phyloP scores from a whole-genome alignment of 768 basidiomycete genomes.

The Panus rudis region DNA sequence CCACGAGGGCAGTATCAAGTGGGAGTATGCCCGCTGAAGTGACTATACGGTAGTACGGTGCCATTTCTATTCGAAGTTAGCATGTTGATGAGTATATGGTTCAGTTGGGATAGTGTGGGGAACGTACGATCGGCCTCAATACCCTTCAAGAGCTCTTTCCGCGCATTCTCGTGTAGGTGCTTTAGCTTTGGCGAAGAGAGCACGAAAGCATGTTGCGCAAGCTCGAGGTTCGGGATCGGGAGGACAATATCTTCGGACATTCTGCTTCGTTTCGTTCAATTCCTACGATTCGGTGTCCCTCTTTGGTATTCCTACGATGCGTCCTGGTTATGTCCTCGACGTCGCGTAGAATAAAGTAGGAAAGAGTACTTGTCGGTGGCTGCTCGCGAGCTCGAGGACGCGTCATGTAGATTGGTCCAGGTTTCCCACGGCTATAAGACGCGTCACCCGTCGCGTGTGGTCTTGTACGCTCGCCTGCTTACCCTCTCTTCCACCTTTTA shows the following conservation, averaged over 20 bases:
- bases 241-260: constrained; percentile 85
- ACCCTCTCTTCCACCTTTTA: neutral
- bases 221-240: constrained; percentile 79
- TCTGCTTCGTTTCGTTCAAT: no score
- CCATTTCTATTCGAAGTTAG: constrained; percentile 59
- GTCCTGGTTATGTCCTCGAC: neutral
- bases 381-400: constrained; percentile 16
- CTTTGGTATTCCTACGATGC: neutral
- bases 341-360: neutral
- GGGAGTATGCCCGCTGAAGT: constrained; percentile 44
- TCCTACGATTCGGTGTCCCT: neutral
- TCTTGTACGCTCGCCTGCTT: constrained; percentile 6
- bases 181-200: constrained; percentile 56
- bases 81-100: neutral
- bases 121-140: constrained; percentile 74
- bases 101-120: neutral
- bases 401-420: constrained; percentile 29
- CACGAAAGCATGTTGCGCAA: constrained; percentile 75
- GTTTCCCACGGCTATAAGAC: constrained; percentile 26
- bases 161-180: constrained; percentile 62
- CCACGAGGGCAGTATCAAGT: constrained; percentile 45
- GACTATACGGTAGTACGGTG: constrained; percentile 66
- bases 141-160: constrained; percentile 56
- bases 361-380: neutral
- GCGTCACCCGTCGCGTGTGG: constrained; percentile 25